A percentile compares a stretch with the other conserved stretches of the same genome.
Conservation (phyloP, 345 rosid genomes). For the Balakata baccata region DNA sequence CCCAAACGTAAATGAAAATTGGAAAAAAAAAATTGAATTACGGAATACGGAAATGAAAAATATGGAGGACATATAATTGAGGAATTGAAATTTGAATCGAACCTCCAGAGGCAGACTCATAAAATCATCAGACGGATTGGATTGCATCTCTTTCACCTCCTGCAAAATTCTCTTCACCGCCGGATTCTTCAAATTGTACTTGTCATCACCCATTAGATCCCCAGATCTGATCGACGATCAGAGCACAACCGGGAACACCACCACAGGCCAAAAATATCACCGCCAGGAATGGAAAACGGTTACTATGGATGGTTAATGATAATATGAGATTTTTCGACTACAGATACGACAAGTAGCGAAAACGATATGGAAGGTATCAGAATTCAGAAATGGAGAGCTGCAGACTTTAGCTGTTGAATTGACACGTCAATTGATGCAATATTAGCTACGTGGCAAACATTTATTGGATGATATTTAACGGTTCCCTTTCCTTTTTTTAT, state of each 20-base stretch:
- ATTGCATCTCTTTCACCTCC: conserved; percentile 99
- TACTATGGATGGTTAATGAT: neutral
- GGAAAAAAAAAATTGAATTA: neutral
- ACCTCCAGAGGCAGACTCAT: conserved; percentile 99
- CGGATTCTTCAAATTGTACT: conserved; percentile 83
- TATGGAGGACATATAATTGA: neutral
- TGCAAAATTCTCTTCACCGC: conserved; percentile 95
- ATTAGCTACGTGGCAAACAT: conserved; percentile 25
- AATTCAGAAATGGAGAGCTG: too few species aligned
- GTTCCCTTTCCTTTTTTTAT: neutral
- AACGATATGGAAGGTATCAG: too few species aligned
- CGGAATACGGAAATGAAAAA: neutral
- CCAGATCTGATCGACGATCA: neutral
- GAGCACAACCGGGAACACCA: neutral
- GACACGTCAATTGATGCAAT: conserved; percentile 21
- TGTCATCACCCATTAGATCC: conserved; percentile 73
- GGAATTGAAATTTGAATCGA: neutral
- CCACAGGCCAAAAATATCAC: neutral
- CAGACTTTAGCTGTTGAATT: neutral
- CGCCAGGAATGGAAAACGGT: neutral
- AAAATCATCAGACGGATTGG: conserved; percentile 96
- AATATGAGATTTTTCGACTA: neutral
- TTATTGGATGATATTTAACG: conserved; percentile 23
- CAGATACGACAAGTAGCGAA: neutral
- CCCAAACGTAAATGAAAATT: neutral